Conservation (phyloP, 2,329 filamentous ascomycete genomes). For the Arthrobotrys megalospora region DNA sequence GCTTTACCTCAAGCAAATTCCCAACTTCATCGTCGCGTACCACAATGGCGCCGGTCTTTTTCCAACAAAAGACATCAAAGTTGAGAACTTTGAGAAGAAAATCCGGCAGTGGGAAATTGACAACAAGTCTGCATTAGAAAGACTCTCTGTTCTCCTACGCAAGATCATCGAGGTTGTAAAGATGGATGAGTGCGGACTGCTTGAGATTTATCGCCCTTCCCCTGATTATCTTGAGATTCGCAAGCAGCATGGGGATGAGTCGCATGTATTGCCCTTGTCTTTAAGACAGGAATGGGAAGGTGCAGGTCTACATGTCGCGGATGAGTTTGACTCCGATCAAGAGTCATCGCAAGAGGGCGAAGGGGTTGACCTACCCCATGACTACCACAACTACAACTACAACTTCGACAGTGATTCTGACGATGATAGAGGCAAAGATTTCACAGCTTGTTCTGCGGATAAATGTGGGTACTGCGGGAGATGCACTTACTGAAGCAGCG, state of each 20-base stretch:
- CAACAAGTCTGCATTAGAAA: slow-evolving; percentile 65
- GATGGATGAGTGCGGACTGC: slow-evolving; percentile 35
- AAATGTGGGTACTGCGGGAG: slow-evolving; percentile 43
- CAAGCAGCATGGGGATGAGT: slow-evolving; percentile 37
- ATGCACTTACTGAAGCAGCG: slow-evolving; percentile 41
- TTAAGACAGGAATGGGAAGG: slow-evolving; percentile 43
- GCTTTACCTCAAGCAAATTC: slow-evolving; percentile 68
- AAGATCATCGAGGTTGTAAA: slow-evolving; percentile 47
- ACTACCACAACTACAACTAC: slow-evolving; percentile 32
- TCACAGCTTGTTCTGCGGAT: slow-evolving; percentile 47
- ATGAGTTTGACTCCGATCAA: slow-evolving; percentile 25
- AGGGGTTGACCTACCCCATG: slow-evolving; percentile 27
- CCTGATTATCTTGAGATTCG: slow-evolving; percentile 42
- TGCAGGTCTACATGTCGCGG: slow-evolving; percentile 35
- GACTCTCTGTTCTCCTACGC: slow-evolving; percentile 35
- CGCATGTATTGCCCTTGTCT: slow-evolving; percentile 44
- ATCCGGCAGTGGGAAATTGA: slow-evolving; percentile 67
- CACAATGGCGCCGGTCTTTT: slow-evolving; percentile 67
- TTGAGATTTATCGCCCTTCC: slow-evolving; percentile 45
- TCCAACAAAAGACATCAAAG: slow-evolving; percentile 65
- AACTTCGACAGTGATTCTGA: slow-evolving; percentile 35
- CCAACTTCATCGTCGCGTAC: slow-evolving; percentile 68
- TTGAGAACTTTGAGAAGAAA: slow-evolving; percentile 65
- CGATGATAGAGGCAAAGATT: slow-evolving; percentile 33
- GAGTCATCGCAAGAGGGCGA: slow-evolving; percentile 36